phyloP scores from a whole-genome alignment of 768 basidiomycete species.

The Auriculariales sp. region DNA sequence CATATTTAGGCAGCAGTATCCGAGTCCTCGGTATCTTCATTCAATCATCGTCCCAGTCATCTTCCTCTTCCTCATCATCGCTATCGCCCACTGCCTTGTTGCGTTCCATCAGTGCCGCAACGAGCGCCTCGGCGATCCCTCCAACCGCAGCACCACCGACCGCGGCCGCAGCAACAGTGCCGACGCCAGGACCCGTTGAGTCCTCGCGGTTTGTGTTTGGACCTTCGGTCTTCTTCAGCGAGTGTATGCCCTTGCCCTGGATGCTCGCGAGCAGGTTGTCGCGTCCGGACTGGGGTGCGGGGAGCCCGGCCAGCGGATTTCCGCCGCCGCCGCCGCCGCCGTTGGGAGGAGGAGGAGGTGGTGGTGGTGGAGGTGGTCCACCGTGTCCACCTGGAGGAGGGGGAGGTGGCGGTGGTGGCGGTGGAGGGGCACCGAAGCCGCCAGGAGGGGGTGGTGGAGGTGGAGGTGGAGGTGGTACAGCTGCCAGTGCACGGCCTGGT shows the following conservation, averaged over 20 bases:
- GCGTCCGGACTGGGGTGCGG: conserved; percentile 46
- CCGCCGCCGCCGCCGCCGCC: conserved; percentile 13
- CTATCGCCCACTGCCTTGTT: conserved; percentile 83
- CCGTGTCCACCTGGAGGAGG: conserved; percentile 5
- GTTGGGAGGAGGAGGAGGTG: conserved; percentile 28
- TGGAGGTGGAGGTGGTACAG: conserved; percentile 26
- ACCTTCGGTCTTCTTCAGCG: conserved; percentile 41
- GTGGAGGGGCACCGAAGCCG: conserved; percentile 8
- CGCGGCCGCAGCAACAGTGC: conserved; percentile 6
- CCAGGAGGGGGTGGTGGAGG: conserved; percentile 23
- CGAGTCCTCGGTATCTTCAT: too few relatives aligned
- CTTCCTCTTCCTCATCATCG: conserved; percentile 64
- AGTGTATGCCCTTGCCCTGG: conserved; percentile 62
- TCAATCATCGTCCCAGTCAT: conserved; percentile 34
- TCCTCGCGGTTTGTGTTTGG: neutral
- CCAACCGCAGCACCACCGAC: conserved; percentile 33
- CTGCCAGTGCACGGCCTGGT: conserved; percentile 1
- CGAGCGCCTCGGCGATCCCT: conserved; percentile 71
- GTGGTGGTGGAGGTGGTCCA: conserved; percentile 24
- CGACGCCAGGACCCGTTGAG: conserved; percentile 14
- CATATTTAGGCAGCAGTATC: too few relatives aligned
- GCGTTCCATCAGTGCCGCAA: conserved; percentile 65
- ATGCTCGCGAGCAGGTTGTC: conserved; percentile 62
- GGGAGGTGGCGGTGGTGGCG: conserved; percentile 20
- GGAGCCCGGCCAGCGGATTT: conserved; percentile 20